Evolutionary conservation across 352 stramenopile genomes (phyloP), one percentile per base, ranked within the genome.

Genomic region (Pythium myriotylum): DNA sequence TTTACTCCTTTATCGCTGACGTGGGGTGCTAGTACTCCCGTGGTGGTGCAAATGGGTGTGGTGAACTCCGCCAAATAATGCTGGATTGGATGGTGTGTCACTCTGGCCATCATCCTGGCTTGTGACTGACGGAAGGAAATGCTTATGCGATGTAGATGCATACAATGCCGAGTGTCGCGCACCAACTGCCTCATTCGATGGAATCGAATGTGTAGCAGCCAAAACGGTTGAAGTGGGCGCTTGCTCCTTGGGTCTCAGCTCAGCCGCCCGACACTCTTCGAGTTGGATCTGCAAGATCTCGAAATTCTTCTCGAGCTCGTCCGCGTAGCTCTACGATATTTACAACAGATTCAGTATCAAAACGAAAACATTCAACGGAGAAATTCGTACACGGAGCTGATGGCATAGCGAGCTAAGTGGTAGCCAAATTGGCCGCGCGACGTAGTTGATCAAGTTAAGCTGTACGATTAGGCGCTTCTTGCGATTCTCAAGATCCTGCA

Each of bases 391-490:
- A 19, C 80, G 77, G 22, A 89, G 62, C 24, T 86, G 68, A 33
- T 82, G 74, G 35, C 74, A 86, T 19, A 89, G 76, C 41, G 74
- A 78, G 23, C 71, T 78, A 14, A 88, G 67, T n/a, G 77, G 76
- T 19, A 84, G 65, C 79, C 81, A 92, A 59, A 94, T 86, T 19
- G 85, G 85, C 5, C 80, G 72, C 19, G 87, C 70, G 22, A 93
- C 78, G 66, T 88, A 93, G 64, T 87, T 85, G 63, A 88, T 84
- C 50, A 90, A 86, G 69, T 83, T 85, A 41, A 89, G 69, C 54
- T 92, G 81, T 26, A 89, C 78, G 9, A 73, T 86, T 19, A 88
- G 67, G 23, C 83, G 70, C 37, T 75, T 74, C 27, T 78, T 75
- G 22, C 73, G 71, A 43, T 62, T 71, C 2, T 89, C 73, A 35